Evolutionary conservation across 306 rosid species (phyloP).

Genomic region (Vicia faba): DNA sequence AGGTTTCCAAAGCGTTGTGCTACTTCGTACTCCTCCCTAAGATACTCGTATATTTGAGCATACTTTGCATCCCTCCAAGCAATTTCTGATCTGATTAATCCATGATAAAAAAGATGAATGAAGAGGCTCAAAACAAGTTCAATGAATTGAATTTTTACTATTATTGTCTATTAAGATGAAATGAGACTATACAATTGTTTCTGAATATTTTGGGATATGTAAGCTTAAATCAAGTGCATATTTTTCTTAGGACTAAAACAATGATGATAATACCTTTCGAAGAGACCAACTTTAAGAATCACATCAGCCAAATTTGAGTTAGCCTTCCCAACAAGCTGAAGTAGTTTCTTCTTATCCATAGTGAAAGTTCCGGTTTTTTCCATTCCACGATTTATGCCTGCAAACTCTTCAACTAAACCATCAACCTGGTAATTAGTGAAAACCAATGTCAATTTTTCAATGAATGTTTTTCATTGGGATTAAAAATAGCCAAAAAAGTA

Average conservation of each 20-base stretch:
- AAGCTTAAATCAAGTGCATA: not conserved
- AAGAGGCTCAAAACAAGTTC: conserved; percentile 27
- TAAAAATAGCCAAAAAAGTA: conserved; percentile 16
- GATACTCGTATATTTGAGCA: conserved; percentile 86
- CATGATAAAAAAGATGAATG: conserved; percentile 28
- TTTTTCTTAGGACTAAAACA: conserved; percentile 27
- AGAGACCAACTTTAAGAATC: conserved; percentile 96
- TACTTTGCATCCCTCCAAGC: conserved; percentile 98
- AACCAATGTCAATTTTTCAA: conserved; percentile 28
- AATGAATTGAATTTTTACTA: conserved; percentile 18
- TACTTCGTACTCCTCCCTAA: conserved; percentile 87
- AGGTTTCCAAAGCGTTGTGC: conserved; percentile 94
- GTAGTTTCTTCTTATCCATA: conserved; percentile 94
- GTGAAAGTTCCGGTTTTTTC: conserved; percentile 98
- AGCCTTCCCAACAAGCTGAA: conserved; percentile 97
- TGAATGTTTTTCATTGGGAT: conserved; percentile 6
- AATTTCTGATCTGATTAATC: conserved; percentile 78
- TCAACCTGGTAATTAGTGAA: conserved; percentile 68
- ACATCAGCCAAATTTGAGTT: conserved; percentile 92
- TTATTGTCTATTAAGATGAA: conserved; percentile 24
- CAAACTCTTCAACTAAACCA: conserved; percentile 89
- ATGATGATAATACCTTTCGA: conserved; percentile 72
- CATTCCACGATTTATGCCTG: conserved; percentile 93
- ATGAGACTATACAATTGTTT: conserved; percentile 1
- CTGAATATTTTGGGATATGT: conserved; percentile 5